phyloP scores from a whole-genome alignment of 768 basidiomycete genomes.

The Leccinum longicurvipes region DNA sequence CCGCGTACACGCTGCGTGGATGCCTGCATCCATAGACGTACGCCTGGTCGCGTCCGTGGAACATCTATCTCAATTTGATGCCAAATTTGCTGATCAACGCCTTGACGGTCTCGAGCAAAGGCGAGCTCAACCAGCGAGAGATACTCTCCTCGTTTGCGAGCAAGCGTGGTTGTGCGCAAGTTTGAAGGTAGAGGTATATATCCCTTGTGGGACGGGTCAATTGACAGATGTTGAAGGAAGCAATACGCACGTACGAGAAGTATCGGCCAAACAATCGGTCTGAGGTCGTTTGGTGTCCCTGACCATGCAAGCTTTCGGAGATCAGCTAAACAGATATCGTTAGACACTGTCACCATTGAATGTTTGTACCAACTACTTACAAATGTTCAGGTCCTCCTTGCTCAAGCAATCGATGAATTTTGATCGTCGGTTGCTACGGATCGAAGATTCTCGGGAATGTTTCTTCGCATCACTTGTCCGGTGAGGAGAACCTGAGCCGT shows the following conservation, averaged over 20 bases:
- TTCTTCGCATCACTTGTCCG: slow-evolving; percentile 46
- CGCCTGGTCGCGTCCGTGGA: slow-evolving; percentile 90
- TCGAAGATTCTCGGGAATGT: slow-evolving; percentile 69
- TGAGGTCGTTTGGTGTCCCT: slow-evolving; percentile 82
- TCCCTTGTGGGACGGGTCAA: slow-evolving; percentile 51
- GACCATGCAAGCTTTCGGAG: slow-evolving; percentile 93
- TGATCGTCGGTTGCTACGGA: slow-evolving; percentile 70
- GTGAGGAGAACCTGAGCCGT: slow-evolving; percentile 10
- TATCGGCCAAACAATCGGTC: slow-evolving; percentile 92
- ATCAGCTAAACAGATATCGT: slow-evolving; percentile 48
- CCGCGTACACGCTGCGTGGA: slow-evolving; percentile 80
- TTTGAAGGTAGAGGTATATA: slow-evolving; percentile 86
- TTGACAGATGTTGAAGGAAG: neutral
- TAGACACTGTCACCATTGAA: slow-evolving; percentile 1
- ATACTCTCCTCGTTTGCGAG: slow-evolving; percentile 91
- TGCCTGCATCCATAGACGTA: slow-evolving; percentile 86
- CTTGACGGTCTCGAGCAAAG: slow-evolving; percentile 81
- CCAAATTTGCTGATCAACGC: slow-evolving; percentile 96
- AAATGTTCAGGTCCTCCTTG: slow-evolving; percentile 77
- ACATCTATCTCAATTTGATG: slow-evolving; percentile 99
- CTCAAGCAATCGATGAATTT: slow-evolving; percentile 82
- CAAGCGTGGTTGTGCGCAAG: slow-evolving; percentile 70
- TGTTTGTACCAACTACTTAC: slow-evolving; percentile 39
- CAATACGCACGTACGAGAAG: slow-evolving; percentile 62
- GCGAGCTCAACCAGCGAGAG: slow-evolving; percentile 83